These are phyloP conservation scores for Orbilia blumenaviensis DNA, from an alignment of 2,329 filamentous ascomycete genomes.

Conservation along the genomic window DNA sequence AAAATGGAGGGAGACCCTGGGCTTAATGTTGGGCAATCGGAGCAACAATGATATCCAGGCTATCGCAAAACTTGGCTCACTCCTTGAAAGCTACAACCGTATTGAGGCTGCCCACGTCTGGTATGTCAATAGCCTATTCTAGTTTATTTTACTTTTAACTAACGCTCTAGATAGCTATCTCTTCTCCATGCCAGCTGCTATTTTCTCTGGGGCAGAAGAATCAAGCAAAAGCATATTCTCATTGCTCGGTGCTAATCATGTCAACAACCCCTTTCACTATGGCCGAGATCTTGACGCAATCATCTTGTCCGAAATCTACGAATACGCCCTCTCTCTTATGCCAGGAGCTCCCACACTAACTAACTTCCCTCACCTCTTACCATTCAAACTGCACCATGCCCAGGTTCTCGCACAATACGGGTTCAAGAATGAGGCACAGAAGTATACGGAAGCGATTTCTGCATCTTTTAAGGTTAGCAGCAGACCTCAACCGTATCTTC, in stretches of 20 bases:
- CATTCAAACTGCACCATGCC: constrained; percentile 91
- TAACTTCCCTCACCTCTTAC: constrained; percentile 80
- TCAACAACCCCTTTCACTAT: constrained; percentile 74
- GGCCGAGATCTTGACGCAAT: constrained; percentile 83
- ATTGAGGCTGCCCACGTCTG: constrained; percentile 93
- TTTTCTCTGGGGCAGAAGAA: constrained; percentile 87
- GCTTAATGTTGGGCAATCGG: constrained; percentile 86
- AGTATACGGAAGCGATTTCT: constrained; percentile 88
- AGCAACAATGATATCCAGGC: constrained; percentile 80
- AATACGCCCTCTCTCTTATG: constrained; percentile 80
- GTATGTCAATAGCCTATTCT: constrained; percentile 39
- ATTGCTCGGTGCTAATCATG: constrained; percentile 84
- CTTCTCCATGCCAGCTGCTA: constrained; percentile 75
- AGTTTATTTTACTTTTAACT: neutral
- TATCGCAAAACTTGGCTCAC: constrained; percentile 78
- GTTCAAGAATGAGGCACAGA: constrained; percentile 79
- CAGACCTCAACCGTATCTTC: constrained; percentile 85
- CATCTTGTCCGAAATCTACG: constrained; percentile 95
- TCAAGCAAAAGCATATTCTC: constrained; percentile 75
- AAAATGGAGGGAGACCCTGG: constrained; percentile 91
- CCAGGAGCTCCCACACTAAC: constrained; percentile 68
- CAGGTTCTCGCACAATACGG: constrained; percentile 84
- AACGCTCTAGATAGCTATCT: constrained; percentile 67
- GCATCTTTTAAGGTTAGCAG: constrained; percentile 80
- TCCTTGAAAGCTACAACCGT: constrained; percentile 85